These are phyloP conservation scores for Cyberlindnera nakhonratchasimensis DNA, from an alignment of 805 yeast genomes.

Conservation along the genomic window DNA sequence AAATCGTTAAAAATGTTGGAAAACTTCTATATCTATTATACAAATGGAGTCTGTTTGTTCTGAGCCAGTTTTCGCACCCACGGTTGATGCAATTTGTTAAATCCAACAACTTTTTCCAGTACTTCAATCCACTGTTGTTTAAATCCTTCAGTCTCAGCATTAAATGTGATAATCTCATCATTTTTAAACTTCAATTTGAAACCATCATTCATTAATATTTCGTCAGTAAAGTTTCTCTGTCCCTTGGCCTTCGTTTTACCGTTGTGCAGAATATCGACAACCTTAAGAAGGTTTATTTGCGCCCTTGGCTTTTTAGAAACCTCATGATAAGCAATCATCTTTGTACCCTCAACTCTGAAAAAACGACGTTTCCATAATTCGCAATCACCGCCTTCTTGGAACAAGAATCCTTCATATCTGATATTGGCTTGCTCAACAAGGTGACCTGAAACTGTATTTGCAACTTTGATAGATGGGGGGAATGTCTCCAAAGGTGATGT, in stretches of 20 bases:
- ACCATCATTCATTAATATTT: slow-evolving; percentile 63
- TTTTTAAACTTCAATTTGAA: slow-evolving; percentile 74
- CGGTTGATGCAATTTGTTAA: slow-evolving; percentile 56
- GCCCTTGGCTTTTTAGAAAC: slow-evolving; percentile 65
- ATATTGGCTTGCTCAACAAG: slow-evolving; percentile 34
- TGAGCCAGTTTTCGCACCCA: slow-evolving; percentile 50
- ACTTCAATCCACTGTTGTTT: slow-evolving; percentile 63
- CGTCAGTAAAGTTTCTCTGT: slow-evolving; percentile 66
- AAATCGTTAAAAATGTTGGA: slow-evolving; percentile 3
- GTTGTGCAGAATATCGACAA: slow-evolving; percentile 37
- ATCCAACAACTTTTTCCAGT: slow-evolving; percentile 52
- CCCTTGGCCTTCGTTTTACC: slow-evolving; percentile 31
- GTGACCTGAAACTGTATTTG: slow-evolving; percentile 40
- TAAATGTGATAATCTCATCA: slow-evolving; percentile 79
- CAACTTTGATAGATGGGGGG: slow-evolving; percentile 65
- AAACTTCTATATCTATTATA: neutral
- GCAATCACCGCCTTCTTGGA: slow-evolving; percentile 92
- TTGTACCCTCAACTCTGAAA: slow-evolving; percentile 69
- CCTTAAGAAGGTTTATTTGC: slow-evolving; percentile 69
- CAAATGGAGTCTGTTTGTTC: slow-evolving; percentile 5
- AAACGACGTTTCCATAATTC: slow-evolving; percentile 65
- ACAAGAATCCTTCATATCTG: slow-evolving; percentile 62
- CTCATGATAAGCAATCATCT: slow-evolving; percentile 75
- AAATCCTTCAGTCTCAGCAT: slow-evolving; percentile 67
- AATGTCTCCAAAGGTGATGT: slow-evolving; percentile 54